Percentiles rank a stretch among this genome's conserved stretches.
Evolutionary conservation across 2,329 filamentous ascomycete genomes (phyloP).

Genomic region (Sordariomycetes sp.): DNA sequence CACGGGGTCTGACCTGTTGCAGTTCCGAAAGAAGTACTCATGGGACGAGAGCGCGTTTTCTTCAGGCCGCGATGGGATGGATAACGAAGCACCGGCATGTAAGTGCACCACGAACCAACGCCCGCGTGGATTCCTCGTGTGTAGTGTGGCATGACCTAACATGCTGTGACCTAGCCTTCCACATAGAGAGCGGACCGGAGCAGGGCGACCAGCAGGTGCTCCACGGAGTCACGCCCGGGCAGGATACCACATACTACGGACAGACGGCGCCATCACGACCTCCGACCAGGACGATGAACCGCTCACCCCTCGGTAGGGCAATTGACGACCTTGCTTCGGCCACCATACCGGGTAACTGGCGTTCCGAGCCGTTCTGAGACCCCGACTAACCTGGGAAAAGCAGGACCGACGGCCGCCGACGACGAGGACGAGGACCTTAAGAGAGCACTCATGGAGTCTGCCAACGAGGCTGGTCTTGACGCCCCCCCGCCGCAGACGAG

Average conservation of each 20-base stretch:
- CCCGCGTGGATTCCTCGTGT: not conserved
- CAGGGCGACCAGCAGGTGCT: slow-evolving; percentile 22
- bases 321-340: slow-evolving; percentile 29
- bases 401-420: slow-evolving; percentile 5
- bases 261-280: slow-evolving; percentile 42
- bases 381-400: not conserved
- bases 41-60: slow-evolving; percentile 44
- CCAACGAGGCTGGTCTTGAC: slow-evolving; percentile 32
- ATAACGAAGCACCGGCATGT: slow-evolving; percentile 14
- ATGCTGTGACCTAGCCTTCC: slow-evolving; percentile 28
- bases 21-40: slow-evolving; percentile 34
- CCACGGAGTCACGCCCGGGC: slow-evolving; percentile 24
- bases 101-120: not conserved
- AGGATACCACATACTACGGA: slow-evolving; percentile 16
- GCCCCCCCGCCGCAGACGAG: slow-evolving; percentile 30
- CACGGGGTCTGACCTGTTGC: not conserved
- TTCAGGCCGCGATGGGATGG: slow-evolving; percentile 36
- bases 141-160: not conserved
- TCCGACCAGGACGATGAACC: slow-evolving; percentile 44
- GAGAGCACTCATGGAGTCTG: slow-evolving; percentile 41
- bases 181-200: slow-evolving; percentile 35
- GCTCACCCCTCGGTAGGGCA: slow-evolving; percentile 40
- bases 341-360: slow-evolving; percentile 24
- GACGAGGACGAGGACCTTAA: slow-evolving; percentile 43
- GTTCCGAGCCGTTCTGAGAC: not conserved